Conservation (phyloP, 805 yeast genomes). For the Yarrowia divulgata region DNA sequence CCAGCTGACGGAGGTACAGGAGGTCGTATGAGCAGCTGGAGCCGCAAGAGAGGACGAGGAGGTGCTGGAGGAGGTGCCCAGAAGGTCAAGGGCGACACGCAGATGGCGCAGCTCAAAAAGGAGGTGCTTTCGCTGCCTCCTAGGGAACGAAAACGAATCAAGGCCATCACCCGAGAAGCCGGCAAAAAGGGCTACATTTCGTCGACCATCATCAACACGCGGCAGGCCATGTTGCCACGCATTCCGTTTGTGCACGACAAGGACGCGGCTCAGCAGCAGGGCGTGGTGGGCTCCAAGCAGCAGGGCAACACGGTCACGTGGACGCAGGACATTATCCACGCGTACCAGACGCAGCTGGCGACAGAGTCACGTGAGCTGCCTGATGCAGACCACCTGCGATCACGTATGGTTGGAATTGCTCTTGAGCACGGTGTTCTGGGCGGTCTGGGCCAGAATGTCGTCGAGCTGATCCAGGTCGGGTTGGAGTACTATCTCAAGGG, state of each 20-base stretch:
- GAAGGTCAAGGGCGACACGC: slow-evolving; percentile 56
- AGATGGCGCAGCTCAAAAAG: slow-evolving; percentile 80
- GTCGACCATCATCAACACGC: slow-evolving; percentile 51
- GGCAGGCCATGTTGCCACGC: slow-evolving; percentile 72
- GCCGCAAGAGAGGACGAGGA: slow-evolving; percentile 60
- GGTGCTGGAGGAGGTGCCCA: slow-evolving; percentile 51
- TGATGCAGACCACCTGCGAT: slow-evolving; percentile 70
- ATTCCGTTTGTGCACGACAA: slow-evolving; percentile 68
- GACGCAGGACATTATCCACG: slow-evolving; percentile 91
- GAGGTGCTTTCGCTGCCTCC: slow-evolving; percentile 87
- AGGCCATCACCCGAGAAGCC: slow-evolving; percentile 80
- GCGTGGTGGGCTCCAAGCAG: slow-evolving; percentile 15
- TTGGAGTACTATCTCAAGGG: slow-evolving; percentile 80
- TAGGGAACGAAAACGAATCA: slow-evolving; percentile 83
- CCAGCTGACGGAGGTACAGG: slow-evolving; percentile 52
- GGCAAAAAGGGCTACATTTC: slow-evolving; percentile 67
- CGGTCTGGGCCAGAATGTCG: slow-evolving; percentile 73
- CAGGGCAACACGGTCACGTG: slow-evolving; percentile 59
- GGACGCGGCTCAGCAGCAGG: slow-evolving; percentile 41
- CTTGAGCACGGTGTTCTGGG: slow-evolving; percentile 91
- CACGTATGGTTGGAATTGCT: slow-evolving; percentile 79
- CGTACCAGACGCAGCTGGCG: slow-evolving; percentile 80
- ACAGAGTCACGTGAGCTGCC: slow-evolving; percentile 83
- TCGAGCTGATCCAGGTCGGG: slow-evolving; percentile 81
- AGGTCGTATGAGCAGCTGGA: slow-evolving; percentile 54